Conservation (phyloP, 2,329 filamentous ascomycete genomes). For the Cladorrhinum sp. region DNA sequence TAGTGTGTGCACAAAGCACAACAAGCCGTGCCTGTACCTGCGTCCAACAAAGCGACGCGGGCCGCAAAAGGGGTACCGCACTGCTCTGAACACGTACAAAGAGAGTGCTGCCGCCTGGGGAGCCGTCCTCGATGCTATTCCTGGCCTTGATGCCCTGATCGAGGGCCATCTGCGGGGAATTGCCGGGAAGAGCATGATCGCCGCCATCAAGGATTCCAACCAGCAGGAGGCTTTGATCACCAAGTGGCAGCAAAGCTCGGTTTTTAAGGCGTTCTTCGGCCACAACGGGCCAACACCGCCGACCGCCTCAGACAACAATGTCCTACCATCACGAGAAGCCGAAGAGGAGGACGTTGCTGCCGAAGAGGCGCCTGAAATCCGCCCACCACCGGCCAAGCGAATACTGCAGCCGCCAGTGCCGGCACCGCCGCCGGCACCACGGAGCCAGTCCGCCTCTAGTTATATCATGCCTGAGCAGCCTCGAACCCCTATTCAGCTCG, state of each 20-base stretch:
- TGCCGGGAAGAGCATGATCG: constrained; percentile 31
- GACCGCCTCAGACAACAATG: not conserved
- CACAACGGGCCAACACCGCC: constrained; percentile 20
- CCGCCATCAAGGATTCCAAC: constrained; percentile 35
- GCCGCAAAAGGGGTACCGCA: constrained; percentile 39
- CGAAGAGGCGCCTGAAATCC: constrained; percentile 8
- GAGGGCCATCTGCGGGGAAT: constrained; percentile 35
- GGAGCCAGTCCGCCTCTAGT: constrained; percentile 18
- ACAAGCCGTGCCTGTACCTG: constrained; percentile 37
- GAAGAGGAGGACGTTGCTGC: constrained; percentile 18
- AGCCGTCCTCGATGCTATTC: constrained; percentile 36
- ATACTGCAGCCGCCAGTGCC: constrained; percentile 6
- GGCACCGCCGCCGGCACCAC: constrained; percentile 4
- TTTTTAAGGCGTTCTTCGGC: constrained; percentile 36
- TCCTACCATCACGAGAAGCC: constrained; percentile 7
- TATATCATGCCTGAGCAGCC: constrained; percentile 8
- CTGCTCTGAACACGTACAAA: constrained; percentile 38
- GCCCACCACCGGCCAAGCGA: constrained; percentile 16
- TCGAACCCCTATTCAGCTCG: not conserved
- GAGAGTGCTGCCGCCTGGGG: constrained; percentile 40
- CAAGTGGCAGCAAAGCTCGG: constrained; percentile 36
- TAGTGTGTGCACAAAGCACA: constrained; percentile 42
- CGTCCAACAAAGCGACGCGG: constrained; percentile 40
- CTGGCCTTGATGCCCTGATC: constrained; percentile 35
- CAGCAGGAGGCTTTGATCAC: constrained; percentile 38